Evolutionary conservation across 2,329 filamentous ascomycete genomes (phyloP).

Genomic region (Fusarium piperis): DNA sequence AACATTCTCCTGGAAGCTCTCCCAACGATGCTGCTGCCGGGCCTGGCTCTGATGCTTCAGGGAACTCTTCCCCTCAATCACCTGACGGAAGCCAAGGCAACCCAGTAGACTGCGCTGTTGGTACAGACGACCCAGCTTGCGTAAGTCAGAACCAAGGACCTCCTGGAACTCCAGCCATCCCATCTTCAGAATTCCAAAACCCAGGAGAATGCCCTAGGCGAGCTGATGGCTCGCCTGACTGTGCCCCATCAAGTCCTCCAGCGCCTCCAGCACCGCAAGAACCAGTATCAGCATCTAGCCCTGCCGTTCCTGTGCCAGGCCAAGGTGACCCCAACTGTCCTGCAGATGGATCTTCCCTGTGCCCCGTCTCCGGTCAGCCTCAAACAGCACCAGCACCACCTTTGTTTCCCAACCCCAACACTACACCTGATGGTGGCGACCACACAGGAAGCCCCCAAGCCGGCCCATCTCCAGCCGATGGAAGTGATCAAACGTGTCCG

Average conservation of each 20-base stretch:
- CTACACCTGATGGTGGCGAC: background rate
- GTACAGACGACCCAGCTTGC: constrained; percentile 4
- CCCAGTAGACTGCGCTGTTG: background rate
- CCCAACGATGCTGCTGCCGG: background rate
- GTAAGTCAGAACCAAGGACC: background rate
- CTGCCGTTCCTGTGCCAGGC: background rate
- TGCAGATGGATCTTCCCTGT: background rate
- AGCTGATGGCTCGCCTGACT: background rate
- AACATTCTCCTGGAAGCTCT: background rate
- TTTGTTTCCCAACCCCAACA: background rate
- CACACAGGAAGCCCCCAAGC: background rate
- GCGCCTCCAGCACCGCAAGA: background rate
- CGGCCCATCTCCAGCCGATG: background rate
- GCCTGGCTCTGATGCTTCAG: background rate
- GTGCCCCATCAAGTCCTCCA: background rate
- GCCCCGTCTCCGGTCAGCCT: background rate
- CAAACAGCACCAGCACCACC: background rate
- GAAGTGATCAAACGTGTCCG: background rate
- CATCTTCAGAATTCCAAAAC: background rate
- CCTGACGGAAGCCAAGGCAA: background rate
- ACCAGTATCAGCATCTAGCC: background rate
- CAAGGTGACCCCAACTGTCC: background rate
- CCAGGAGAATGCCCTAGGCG: background rate
- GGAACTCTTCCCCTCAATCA: background rate
- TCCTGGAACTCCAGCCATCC: background rate